These are phyloP conservation scores for Magnaporthales sp. DNA, from an alignment of 2,329 filamentous ascomycete species.

Conservation along the genomic window DNA sequence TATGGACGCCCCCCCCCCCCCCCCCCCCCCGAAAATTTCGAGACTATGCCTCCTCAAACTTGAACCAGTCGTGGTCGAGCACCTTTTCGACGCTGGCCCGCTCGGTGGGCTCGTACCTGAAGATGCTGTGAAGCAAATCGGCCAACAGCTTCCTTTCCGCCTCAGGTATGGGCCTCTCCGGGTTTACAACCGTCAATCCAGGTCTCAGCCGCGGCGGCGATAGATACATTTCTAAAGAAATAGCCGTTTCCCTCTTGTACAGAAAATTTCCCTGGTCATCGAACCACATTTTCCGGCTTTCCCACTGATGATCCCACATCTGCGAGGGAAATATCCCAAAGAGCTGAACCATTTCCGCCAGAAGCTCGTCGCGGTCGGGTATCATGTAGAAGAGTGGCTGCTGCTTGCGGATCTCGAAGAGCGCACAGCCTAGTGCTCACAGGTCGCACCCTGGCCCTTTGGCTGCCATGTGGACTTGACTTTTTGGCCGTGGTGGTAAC, in stretches of 20 bases:
- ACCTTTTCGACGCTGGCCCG: not conserved
- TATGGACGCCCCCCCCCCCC: too few relatives aligned
- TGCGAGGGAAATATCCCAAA: not conserved
- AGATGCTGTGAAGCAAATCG: not conserved
- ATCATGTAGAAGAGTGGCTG: conserved; percentile 10
- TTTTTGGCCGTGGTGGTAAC: not conserved
- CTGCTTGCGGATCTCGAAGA: conserved; percentile 10
- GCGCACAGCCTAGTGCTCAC: conserved; percentile 10
- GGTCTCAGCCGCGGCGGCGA: not conserved
- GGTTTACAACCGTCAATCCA: not conserved
- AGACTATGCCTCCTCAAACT: not conserved
- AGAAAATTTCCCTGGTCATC: not conserved
- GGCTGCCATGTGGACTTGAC: not conserved
- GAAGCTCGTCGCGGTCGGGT: not conserved
- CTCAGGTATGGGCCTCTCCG: not conserved
- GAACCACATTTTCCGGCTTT: not conserved
- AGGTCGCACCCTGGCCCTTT: conserved; percentile 8
- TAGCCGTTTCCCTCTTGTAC: not conserved
- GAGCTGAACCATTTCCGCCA: not conserved
- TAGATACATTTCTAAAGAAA: not conserved
- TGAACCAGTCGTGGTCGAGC: conserved; percentile 1
- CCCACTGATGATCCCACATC: not conserved
- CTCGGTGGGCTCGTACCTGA: not conserved
- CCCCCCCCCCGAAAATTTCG: too few relatives aligned
- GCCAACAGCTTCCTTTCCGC: not conserved